Conservation (phyloP, 164 flowering plant genomes). For the Protea cynaroides region DNA sequence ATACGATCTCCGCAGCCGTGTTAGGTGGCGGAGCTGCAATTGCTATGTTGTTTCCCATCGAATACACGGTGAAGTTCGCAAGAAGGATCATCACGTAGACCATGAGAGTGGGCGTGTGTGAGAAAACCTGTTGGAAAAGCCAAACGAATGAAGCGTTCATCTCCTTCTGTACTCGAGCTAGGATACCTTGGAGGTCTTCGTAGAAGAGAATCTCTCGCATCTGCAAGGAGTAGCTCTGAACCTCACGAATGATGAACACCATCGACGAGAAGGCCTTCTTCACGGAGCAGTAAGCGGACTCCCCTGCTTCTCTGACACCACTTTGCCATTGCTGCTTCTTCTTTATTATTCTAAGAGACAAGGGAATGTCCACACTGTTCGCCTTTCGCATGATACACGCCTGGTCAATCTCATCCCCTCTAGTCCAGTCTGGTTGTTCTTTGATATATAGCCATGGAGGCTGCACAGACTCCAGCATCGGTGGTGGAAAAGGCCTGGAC, state of each 20-base stretch:
- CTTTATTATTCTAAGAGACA: constrained; percentile 70
- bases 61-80: constrained; percentile 83
- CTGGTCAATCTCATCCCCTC: constrained; percentile 25
- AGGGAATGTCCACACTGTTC: constrained; percentile 64
- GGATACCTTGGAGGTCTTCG: constrained; percentile 62
- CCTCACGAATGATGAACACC: constrained; percentile 88
- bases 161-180: constrained; percentile 61
- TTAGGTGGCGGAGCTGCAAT: constrained; percentile 36
- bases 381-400: constrained; percentile 59
- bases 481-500: neutral
- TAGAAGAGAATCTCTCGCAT: constrained; percentile 58
- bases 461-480: constrained; percentile 13
- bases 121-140: constrained; percentile 85
- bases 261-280: constrained; percentile 82
- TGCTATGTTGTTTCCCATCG: constrained; percentile 53
- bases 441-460: constrained; percentile 28
- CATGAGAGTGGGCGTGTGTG: constrained; percentile 87
- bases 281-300: constrained; percentile 66
- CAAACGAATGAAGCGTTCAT: constrained; percentile 87
- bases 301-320: constrained; percentile 52
- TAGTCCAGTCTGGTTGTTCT: constrained; percentile 37
- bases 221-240: constrained; percentile 69
- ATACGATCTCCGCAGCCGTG: constrained; percentile 23
- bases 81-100: constrained; percentile 85
- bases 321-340: constrained; percentile 52